phyloP scores from a whole-genome alignment of 768 basidiomycete genomes.

The Agrocybe chaxingu region DNA sequence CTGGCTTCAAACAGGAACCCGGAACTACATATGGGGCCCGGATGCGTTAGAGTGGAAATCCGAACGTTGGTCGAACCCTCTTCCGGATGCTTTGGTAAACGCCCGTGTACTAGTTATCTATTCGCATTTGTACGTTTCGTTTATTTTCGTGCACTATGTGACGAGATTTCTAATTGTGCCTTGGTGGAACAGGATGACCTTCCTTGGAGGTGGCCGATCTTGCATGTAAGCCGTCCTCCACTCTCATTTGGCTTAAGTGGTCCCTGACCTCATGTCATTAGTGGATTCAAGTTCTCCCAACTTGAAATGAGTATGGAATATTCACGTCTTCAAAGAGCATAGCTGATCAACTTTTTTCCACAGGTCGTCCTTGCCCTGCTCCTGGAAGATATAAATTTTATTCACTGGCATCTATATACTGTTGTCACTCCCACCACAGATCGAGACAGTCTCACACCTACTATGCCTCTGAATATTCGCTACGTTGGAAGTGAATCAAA shows the following conservation, averaged over 20 bases:
- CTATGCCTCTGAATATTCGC: constrained; percentile 7
- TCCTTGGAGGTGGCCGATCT: constrained; percentile 14
- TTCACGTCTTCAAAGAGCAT: background rate
- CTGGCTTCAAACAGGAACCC: constrained; percentile 33
- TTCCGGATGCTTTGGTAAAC: constrained; percentile 30
- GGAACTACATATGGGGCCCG: constrained; percentile 35
- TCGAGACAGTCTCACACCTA: background rate
- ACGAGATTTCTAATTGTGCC: background rate
- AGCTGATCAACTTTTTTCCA: constrained; percentile 1
- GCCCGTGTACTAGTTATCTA: constrained; percentile 43
- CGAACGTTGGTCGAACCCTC: constrained; percentile 40
- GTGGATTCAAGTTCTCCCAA: constrained; percentile 54
- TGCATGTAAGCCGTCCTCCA: background rate
- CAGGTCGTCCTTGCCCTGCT: constrained; percentile 20
- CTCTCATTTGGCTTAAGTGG: background rate
- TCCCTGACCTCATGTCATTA: constrained; percentile 38
- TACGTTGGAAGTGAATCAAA: no score
- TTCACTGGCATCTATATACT: constrained; percentile 24
- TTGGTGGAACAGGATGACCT: constrained; percentile 12
- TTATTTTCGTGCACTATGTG: background rate
- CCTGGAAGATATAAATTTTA: constrained; percentile 19
- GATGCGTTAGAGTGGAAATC: constrained; percentile 47
- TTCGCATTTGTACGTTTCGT: constrained; percentile 33
- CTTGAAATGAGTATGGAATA: constrained; percentile 44
- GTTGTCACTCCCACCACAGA: constrained; percentile 17